Evolutionary conservation across 306 rosid species (phyloP), one percentile per base, ranked within the genome.

Genomic region (Pyrus pyrifolia): DNA sequence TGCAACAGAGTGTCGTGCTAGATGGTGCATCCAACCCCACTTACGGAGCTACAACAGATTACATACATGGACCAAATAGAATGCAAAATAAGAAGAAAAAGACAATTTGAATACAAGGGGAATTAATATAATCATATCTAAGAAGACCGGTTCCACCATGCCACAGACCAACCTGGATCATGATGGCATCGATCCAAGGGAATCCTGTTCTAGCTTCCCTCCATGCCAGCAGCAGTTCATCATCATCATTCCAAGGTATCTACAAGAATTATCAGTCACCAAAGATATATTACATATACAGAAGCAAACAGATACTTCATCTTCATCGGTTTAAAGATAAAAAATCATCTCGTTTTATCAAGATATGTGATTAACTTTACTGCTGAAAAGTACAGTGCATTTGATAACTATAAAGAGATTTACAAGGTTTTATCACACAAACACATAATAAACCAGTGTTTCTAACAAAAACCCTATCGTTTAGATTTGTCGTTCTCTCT

Each of bases 11-110:
- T 94, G 98, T 8, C 98, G 91, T 67, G 98, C 98, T 81, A 94
- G 79, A 86, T 94, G 98, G 81, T 94, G 98, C 93, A 92, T 92
- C 98, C 98, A 91, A 71, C 98, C 97, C 96, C 98, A 94, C 82
- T 81, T 86, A 67, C 64, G 89, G 78, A 94, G 93, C 98, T 94
- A 86, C 87, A 88, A 82, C 55, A 86, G 46, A 1, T 76, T 77
- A 76, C 33, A 55, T n/a, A 44, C 4, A 77, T 19, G 10, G 33
- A 46, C 38, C 78, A 86, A 55, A 71, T 53, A 33, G 17, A 57
- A 44, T 35, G 53, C 33, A 27, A 33, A 72, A 38, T 14, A 72
- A n/a, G 17, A 35, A n/a, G 46, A 71, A 40, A 40, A 8, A 2
- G 44, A 8, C 44, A 11, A 30, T 52, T 52, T n/a, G 42, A 72